Percentiles rank a stretch among this genome's conserved stretches.
Evolutionary conservation across 2,329 filamentous ascomycete species (phyloP).

Genomic region (Aureobasidium namibiae): DNA sequence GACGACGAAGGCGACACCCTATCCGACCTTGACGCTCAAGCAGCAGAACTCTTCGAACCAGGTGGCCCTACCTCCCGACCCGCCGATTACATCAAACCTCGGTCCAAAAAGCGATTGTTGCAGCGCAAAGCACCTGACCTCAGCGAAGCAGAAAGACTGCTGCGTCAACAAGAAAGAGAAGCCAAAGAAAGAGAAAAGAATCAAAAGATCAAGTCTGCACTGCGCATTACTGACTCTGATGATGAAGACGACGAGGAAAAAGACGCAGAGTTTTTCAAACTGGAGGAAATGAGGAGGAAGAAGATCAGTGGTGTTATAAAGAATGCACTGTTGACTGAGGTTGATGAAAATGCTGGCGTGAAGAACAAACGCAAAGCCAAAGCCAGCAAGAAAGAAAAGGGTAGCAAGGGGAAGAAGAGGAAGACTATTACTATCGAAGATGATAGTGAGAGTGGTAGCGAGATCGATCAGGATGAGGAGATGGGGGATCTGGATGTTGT

Average conservation of each 20-base stretch:
- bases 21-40: conserved; percentile 30
- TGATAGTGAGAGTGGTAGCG: background rate
- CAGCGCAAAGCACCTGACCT: conserved; percentile 44
- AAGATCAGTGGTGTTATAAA: conserved; percentile 44
- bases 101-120: conserved; percentile 50
- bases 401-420: conserved; percentile 18
- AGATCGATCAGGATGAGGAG: background rate
- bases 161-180: conserved; percentile 52
- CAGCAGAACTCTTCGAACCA: conserved; percentile 54
- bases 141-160: conserved; percentile 52
- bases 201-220: conserved; percentile 71
- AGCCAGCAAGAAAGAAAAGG: conserved; percentile 8
- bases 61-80: conserved; percentile 52
- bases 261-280: conserved; percentile 66
- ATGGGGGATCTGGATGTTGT: background rate
- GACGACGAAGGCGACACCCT: conserved; percentile 13
- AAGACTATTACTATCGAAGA: conserved; percentile 15
- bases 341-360: conserved; percentile 24
- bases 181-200: conserved; percentile 69
- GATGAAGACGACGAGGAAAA: conserved; percentile 79
- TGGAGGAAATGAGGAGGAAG: conserved; percentile 60
- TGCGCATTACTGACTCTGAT: conserved; percentile 76
- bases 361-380: conserved; percentile 19
- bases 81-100: conserved; percentile 39
- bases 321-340: conserved; percentile 37